Evolutionary conservation across 805 yeast genomes (phyloP).

Genomic region (Yamadazyma sp.): DNA sequence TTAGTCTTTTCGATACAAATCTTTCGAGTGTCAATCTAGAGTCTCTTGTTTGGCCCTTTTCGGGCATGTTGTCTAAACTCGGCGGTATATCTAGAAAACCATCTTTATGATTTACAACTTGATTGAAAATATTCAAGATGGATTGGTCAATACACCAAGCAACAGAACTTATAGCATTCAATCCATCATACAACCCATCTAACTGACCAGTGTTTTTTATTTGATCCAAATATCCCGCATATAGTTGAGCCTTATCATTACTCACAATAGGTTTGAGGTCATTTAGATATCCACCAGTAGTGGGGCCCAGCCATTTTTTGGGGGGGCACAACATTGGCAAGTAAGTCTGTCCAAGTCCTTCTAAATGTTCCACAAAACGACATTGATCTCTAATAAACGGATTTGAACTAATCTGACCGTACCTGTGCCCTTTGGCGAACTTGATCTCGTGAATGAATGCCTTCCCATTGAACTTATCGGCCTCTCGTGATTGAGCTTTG

Average conservation of each 20-base stretch:
- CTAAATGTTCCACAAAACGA: conserved; percentile 12
- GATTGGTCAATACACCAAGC: conserved; percentile 39
- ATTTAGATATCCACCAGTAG: conserved; percentile 35
- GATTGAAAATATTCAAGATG: conserved; percentile 23
- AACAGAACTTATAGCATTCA: conserved; percentile 28
- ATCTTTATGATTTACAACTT: conserved; percentile 17
- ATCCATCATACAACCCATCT: conserved; percentile 25
- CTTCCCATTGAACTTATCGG: conserved; percentile 7
- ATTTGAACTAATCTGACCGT: conserved; percentile 24
- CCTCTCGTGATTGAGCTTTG: conserved; percentile 3
- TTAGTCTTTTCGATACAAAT: conserved; percentile 21
- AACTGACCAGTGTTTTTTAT: conserved; percentile 36
- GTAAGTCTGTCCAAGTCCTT: conserved; percentile 16
- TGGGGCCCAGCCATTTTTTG: conserved; percentile 32
- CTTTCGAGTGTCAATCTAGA: too few species aligned
- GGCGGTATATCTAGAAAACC: conserved; percentile 30
- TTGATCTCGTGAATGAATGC: conserved; percentile 12
- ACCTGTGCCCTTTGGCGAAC: conserved; percentile 1
- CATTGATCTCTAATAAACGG: conserved; percentile 22
- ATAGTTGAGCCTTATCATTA: conserved; percentile 17
- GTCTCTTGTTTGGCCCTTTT: conserved; percentile 13
- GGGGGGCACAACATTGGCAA: conserved; percentile 44
- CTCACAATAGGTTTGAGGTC: conserved; percentile 25
- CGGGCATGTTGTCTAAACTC: neutral
- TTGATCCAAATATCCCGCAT: conserved; percentile 21